These are phyloP conservation scores for Halenospora varia DNA, from an alignment of 495 filamentous ascomycete species.

Conservation along the genomic window DNA sequence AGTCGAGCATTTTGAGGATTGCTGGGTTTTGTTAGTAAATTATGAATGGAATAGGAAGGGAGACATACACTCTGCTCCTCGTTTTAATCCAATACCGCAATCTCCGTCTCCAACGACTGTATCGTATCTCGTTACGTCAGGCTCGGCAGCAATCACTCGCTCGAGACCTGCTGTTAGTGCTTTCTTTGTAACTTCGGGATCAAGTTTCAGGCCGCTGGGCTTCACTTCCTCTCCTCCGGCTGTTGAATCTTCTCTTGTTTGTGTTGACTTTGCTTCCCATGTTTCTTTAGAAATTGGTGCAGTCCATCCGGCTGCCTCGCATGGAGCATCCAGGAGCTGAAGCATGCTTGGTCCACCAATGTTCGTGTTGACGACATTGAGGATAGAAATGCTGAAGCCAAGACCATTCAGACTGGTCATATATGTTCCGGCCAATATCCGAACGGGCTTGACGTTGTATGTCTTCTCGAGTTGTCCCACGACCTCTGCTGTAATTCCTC, in stretches of 20 bases:
- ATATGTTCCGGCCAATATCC: conserved; percentile 61
- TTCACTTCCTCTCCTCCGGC: conserved; percentile 43
- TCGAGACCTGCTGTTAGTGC: conserved; percentile 65
- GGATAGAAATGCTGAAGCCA: conserved; percentile 83
- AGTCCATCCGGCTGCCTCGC: conserved; percentile 82
- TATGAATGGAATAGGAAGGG: conserved; percentile 8
- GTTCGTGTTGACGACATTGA: conserved; percentile 78
- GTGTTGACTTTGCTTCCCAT: conserved; percentile 49
- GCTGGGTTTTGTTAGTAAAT: conserved; percentile 38
- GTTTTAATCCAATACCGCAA: conserved; percentile 85
- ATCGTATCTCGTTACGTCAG: conserved; percentile 83
- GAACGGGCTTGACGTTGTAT: conserved; percentile 69
- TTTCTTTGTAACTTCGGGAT: conserved; percentile 51
- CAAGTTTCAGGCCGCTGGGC: conserved; percentile 68
- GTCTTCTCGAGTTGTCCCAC: conserved; percentile 65
- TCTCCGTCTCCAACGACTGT: conserved; percentile 94
- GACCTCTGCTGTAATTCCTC: conserved; percentile 85
- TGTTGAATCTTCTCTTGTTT: conserved; percentile 36
- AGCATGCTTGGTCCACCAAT: conserved; percentile 78
- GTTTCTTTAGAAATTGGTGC: conserved; percentile 61
- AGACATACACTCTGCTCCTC: conserved; percentile 74
- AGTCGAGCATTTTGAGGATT: conserved; percentile 60
- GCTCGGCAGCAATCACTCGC: conserved; percentile 70
- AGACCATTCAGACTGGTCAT: conserved; percentile 92
- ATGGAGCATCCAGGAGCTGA: conserved; percentile 79